Percentiles rank a stretch among this genome's conserved stretches.
phyloP scores from a whole-genome alignment of 2,329 filamentous ascomycete species.

The Cordyceps cateniannulata region DNA sequence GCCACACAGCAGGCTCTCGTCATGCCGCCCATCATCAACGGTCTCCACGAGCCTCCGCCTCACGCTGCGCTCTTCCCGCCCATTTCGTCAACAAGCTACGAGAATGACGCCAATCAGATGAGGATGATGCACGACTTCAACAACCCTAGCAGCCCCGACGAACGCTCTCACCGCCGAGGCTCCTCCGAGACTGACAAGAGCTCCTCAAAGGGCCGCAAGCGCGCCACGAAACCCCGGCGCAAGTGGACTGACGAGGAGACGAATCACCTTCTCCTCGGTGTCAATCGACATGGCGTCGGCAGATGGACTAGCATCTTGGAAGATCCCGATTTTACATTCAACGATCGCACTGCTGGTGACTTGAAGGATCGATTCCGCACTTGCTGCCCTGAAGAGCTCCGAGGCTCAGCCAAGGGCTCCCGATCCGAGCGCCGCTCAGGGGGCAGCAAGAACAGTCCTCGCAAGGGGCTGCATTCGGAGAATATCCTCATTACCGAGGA shows the following conservation, averaged over 20 bases:
- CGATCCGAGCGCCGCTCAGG: constrained; percentile 19
- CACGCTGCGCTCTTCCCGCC: constrained; percentile 57
- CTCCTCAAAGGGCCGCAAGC: constrained; percentile 40
- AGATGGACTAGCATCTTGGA: constrained; percentile 60
- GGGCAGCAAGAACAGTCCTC: constrained; percentile 26
- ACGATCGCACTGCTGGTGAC: constrained; percentile 54
- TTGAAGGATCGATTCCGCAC: constrained; percentile 61
- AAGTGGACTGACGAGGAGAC: constrained; percentile 63
- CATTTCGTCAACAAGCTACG: constrained; percentile 51
- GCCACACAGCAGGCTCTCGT: constrained; percentile 46
- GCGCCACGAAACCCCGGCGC: constrained; percentile 49
- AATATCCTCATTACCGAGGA: constrained; percentile 49
- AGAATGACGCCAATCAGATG: constrained; percentile 37
- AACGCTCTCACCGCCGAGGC: constrained; percentile 17
- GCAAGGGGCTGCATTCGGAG: constrained; percentile 45
- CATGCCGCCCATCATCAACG: constrained; percentile 60
- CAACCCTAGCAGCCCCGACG: constrained; percentile 25
- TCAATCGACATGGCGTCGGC: constrained; percentile 56
- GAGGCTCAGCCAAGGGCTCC: constrained; percentile 32
- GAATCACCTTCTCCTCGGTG: constrained; percentile 53
- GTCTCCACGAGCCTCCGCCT: constrained; percentile 55
- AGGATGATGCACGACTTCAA: constrained; percentile 36
- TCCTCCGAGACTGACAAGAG: constrained; percentile 27
- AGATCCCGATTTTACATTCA: constrained; percentile 54
- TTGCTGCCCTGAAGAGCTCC: constrained; percentile 56